Evolutionary conservation across 192 early-diverging fungal genomes (phyloP).

Genomic region (Spizellomyces sp.): DNA sequence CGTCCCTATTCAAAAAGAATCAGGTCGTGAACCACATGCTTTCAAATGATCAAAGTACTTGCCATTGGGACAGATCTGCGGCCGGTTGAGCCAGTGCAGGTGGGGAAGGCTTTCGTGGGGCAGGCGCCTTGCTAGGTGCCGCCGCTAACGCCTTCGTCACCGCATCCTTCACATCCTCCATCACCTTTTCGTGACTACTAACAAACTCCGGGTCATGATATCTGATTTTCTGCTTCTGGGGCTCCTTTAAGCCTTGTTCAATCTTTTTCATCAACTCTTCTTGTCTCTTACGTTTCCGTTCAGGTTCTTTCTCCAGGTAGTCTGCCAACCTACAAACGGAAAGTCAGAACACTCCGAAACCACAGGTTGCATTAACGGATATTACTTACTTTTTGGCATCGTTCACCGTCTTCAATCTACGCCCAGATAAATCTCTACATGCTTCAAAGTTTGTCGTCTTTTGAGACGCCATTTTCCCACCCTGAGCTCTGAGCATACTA

Average conservation of each 20-base stretch:
- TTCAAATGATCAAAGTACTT: background rate
- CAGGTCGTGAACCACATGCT: background rate
- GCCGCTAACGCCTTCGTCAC: slow-evolving; percentile 31
- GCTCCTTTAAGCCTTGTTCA: slow-evolving; percentile 70
- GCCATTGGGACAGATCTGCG: slow-evolving; percentile 2
- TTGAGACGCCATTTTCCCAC: slow-evolving; percentile 82
- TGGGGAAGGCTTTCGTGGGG: background rate
- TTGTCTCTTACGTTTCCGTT: slow-evolving; percentile 62
- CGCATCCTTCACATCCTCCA: slow-evolving; percentile 42
- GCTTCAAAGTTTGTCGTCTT: slow-evolving; percentile 92
- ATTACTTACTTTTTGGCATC: slow-evolving; percentile 79
- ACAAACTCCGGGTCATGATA: slow-evolving; percentile 85
- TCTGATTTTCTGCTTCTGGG: slow-evolving; percentile 66
- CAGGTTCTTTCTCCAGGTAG: slow-evolving; percentile 68
- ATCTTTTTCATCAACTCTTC: slow-evolving; percentile 76
- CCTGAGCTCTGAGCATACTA: slow-evolving; percentile 88
- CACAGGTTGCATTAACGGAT: slow-evolving; percentile 11
- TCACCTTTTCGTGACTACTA: slow-evolving; percentile 45
- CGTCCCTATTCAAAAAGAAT: slow-evolving; percentile 9
- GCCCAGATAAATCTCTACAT: slow-evolving; percentile 90
- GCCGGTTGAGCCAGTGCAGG: background rate
- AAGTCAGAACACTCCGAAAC: slow-evolving; percentile 5
- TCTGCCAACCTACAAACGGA: slow-evolving; percentile 57
- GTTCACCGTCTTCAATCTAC: slow-evolving; percentile 85
- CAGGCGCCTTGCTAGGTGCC: background rate